These are phyloP conservation scores for Ascochyta viciae-villosae DNA, from an alignment of 2,329 filamentous ascomycete genomes.

Conservation along the genomic window DNA sequence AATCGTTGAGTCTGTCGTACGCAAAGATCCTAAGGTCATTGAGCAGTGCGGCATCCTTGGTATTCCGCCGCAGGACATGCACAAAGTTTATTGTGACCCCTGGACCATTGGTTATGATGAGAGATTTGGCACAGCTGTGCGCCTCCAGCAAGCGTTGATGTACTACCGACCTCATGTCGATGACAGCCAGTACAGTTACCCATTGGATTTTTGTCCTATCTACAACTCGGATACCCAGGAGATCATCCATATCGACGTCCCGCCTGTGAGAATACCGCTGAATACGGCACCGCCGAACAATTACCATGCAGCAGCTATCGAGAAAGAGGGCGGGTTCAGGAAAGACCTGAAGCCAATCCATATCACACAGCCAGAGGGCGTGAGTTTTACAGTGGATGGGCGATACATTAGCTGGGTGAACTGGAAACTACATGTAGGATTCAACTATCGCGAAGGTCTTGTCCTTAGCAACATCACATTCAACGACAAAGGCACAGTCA, in stretches of 20 bases:
- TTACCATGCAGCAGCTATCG: conserved; percentile 77
- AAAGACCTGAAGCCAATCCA: conserved; percentile 84
- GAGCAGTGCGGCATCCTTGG: conserved; percentile 87
- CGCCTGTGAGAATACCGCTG: conserved; percentile 75
- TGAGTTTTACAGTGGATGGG: conserved; percentile 81
- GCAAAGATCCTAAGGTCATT: conserved; percentile 84
- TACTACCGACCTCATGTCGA: conserved; percentile 89
- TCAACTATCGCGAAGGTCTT: conserved; percentile 93
- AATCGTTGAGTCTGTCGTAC: conserved; percentile 76
- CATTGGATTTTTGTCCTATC: conserved; percentile 92
- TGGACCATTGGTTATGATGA: conserved; percentile 97
- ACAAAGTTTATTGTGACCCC: conserved; percentile 94
- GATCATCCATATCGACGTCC: conserved; percentile 85
- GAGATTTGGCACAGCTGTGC: conserved; percentile 77
- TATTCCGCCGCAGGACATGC: conserved; percentile 82
- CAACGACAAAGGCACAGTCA: conserved; percentile 78
- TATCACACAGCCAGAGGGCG: conserved; percentile 86
- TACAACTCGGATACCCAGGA: conserved; percentile 80
- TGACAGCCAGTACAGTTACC: conserved; percentile 89
- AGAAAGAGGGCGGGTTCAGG: conserved; percentile 77
- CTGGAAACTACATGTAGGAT: conserved; percentile 91
- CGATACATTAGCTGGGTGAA: conserved; percentile 86
- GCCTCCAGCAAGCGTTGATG: conserved; percentile 92
- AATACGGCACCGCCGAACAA: conserved; percentile 77
- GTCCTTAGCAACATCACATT: conserved; percentile 90